Percentiles rank a stretch among this genome's conserved stretches.
Conservation (phyloP, 139 green algal species). For the Tetradesmus obliquus region DNA sequence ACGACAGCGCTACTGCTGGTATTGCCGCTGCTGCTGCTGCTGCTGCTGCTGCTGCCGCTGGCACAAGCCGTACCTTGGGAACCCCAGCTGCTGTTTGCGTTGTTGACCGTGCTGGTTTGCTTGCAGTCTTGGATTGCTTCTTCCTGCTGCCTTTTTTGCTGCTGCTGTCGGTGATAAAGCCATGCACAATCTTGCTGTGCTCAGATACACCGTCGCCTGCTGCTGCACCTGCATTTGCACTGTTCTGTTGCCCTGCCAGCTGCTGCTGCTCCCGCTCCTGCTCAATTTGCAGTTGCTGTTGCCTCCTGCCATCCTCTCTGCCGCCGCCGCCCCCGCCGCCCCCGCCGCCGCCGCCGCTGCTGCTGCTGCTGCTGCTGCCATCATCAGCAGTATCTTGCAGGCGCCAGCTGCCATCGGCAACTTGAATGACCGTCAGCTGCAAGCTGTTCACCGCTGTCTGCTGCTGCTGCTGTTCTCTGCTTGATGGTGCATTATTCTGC, state of each 20-base stretch:
- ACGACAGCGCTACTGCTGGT: too few species aligned
- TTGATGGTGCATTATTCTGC: not conserved
- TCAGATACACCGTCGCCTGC: too few species aligned
- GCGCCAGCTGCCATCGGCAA: not conserved
- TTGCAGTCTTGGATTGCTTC: not conserved
- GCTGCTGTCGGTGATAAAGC: not conserved
- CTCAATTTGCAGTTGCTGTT: not conserved
- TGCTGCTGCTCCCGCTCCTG: not conserved
- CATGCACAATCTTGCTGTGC: too few species aligned
- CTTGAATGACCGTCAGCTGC: not conserved
- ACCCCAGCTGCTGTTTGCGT: not conserved
- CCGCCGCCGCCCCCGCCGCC: too few species aligned
- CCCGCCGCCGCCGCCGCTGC: too few species aligned
- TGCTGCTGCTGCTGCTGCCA: not conserved
- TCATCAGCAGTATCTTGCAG: not conserved
- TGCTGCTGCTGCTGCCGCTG: not conserved
- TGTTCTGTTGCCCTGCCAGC: not conserved
- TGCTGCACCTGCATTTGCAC: not conserved
- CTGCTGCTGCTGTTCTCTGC: not conserved
- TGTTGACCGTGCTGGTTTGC: not conserved
- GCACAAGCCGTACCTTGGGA: not conserved
- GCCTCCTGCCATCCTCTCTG: too few species aligned
- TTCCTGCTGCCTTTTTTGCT: not conserved
- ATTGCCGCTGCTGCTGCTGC: not conserved
- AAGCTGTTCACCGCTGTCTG: not conserved